Evolutionary conservation across 2,329 filamentous ascomycete species (phyloP).

Genomic region (Fusarium liriodendri): DNA sequence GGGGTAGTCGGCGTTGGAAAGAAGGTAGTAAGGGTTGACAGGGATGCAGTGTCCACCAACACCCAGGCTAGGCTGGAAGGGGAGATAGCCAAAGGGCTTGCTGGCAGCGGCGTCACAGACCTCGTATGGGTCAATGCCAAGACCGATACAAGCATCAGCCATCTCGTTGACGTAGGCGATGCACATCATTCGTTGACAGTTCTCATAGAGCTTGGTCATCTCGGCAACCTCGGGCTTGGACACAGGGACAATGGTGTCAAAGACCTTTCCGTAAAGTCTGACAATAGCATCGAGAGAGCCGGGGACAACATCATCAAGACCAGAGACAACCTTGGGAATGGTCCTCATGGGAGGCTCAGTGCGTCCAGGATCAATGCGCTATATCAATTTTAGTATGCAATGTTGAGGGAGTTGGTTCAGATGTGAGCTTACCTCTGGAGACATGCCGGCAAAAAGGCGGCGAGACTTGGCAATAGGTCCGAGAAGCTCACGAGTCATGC

Average conservation of each 20-base stretch:
- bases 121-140: slow-evolving; percentile 61
- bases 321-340: slow-evolving; percentile 66
- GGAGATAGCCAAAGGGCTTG: slow-evolving; percentile 65
- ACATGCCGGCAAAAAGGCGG: slow-evolving; percentile 61
- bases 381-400: not conserved
- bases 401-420: fast-evolving
- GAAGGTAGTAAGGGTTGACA: slow-evolving; percentile 64
- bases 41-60: slow-evolving; percentile 68
- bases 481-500: slow-evolving; percentile 64
- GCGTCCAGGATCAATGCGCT: slow-evolving; percentile 64
- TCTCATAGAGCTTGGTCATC: slow-evolving; percentile 68
- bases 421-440: slow-evolving; percentile 48
- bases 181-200: slow-evolving; percentile 65
- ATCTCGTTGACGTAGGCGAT: slow-evolving; percentile 67
- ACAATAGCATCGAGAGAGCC: slow-evolving; percentile 57
- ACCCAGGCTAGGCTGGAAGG: slow-evolving; percentile 58
- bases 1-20: slow-evolving; percentile 59
- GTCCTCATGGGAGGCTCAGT: slow-evolving; percentile 50
- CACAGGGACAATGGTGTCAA: slow-evolving; percentile 59
- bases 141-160: slow-evolving; percentile 59
- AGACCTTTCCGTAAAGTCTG: slow-evolving; percentile 57
- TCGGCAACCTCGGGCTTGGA: slow-evolving; percentile 65
- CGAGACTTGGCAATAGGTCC: slow-evolving; percentile 54
- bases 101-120: slow-evolving; percentile 59
- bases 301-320: slow-evolving; percentile 58